Percentiles rank a stretch among this genome's conserved stretches.
phyloP scores from a whole-genome alignment of 2,329 filamentous ascomycete species.

The Penicillium sp. region DNA sequence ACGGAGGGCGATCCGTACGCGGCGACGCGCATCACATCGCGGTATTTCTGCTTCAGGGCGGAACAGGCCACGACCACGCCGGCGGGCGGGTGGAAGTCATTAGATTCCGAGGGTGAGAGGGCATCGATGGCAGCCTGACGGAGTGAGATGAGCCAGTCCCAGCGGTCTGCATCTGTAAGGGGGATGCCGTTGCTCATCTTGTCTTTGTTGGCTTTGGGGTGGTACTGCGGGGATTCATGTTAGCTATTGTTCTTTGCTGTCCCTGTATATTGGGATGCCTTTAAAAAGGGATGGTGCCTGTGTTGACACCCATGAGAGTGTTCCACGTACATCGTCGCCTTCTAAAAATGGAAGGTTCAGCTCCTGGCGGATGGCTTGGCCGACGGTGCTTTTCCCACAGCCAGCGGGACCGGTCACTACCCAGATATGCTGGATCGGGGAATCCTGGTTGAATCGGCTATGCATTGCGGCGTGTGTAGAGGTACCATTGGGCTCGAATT shows the following conservation, averaged over 20 bases:
- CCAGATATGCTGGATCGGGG: slow-evolving; percentile 67
- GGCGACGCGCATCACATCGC: slow-evolving; percentile 83
- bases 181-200: slow-evolving; percentile 88
- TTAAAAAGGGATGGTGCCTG: background rate
- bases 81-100: slow-evolving; percentile 53
- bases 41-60: slow-evolving; percentile 94
- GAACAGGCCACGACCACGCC: slow-evolving; percentile 96
- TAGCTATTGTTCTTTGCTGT: slow-evolving; percentile 5
- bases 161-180: slow-evolving; percentile 88
- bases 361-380: slow-evolving; percentile 61
- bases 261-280: background rate
- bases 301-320: background rate
- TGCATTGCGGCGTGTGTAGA: slow-evolving; percentile 16
- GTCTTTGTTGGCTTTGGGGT: slow-evolving; percentile 69
- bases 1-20: slow-evolving; percentile 72
- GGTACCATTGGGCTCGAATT: slow-evolving; percentile 19
- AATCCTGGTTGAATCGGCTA: slow-evolving; percentile 2
- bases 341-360: slow-evolving; percentile 71
- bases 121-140: slow-evolving; percentile 63
- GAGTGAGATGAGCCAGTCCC: slow-evolving; percentile 89
- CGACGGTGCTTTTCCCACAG: slow-evolving; percentile 76
- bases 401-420: slow-evolving; percentile 77
- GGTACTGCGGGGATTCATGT: slow-evolving; percentile 37
- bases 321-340: slow-evolving; percentile 68
- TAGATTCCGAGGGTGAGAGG: slow-evolving; percentile 39